Evolutionary conservation across 2,329 filamentous ascomycete species (phyloP), one percentile per base, ranked within the genome.

Genomic region (Xylariales sp.): DNA sequence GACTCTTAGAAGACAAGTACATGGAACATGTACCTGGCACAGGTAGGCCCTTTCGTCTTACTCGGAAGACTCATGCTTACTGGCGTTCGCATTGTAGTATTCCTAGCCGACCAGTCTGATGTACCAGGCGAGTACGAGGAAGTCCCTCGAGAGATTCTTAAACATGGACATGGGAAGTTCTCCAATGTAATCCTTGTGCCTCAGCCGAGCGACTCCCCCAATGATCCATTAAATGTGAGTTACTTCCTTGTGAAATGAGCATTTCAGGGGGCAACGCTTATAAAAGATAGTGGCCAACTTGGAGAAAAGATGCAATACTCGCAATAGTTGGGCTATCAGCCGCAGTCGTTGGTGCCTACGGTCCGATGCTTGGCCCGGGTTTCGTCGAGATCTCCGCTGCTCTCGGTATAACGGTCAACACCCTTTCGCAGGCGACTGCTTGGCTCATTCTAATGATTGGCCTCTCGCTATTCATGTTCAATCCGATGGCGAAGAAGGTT

Each of bases 401-500:
- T 27, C 60, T 74, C 4, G 48, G 61, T 36, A 69, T 74, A 44
- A 63, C 62, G 2, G 57, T 73, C 45, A 63, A 65, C 25, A 61
- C 57, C 1, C 58, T 74, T 4, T 62, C 66, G 0, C 65, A 73
- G 48, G 56, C 65, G 4, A 72, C 69, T 0, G 68, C 69, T 1
- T 74, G 70, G 69, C 54, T 71, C 4, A 69, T 73, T 25, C 60
- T 76, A 11, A 60, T 63, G 24, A 63, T 75, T 15, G 72, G 71
- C 4, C 51, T 71, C 1, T 66, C 65, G 1, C 63, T 74, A 28
- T 70, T 76, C 49, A 59, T 76, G 37, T 65, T 69, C 45, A 73
- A 73, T 48, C 72, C 73, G 0, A 56, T 76, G 4, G 72, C 72
- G 2, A 69, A 73, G 38, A 70, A 73, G 40, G 60, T 68, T 42